Evolutionary conservation across 805 yeast genomes (phyloP).

Genomic region (Wickerhamomyces silvicola): DNA sequence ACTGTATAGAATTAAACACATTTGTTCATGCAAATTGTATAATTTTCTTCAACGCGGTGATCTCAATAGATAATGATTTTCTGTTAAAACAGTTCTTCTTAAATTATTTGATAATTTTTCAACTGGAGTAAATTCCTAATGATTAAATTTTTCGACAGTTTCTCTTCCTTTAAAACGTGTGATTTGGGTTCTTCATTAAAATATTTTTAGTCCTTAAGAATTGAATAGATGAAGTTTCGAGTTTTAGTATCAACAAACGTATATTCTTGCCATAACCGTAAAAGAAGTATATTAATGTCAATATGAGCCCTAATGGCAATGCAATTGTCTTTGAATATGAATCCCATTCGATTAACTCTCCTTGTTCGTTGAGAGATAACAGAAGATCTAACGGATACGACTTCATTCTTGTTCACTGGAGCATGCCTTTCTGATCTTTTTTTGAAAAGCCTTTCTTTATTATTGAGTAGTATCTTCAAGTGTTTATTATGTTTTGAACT

Average conservation of each 20-base stretch:
- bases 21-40: too few species aligned
- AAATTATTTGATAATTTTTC: constrained; percentile 12
- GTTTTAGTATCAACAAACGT: constrained; percentile 2
- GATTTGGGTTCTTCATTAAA: constrained; percentile 6
- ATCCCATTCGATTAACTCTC: constrained; percentile 25
- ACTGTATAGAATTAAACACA: background rate
- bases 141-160: constrained; percentile 24
- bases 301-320: constrained; percentile 17
- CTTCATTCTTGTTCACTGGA: constrained; percentile 11
- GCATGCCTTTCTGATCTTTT: constrained; percentile 18
- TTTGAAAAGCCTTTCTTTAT: background rate
- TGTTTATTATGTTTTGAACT: background rate
- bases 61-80: constrained; percentile 5
- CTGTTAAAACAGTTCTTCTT: constrained; percentile 5
- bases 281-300: constrained; percentile 20
- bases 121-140: constrained; percentile 26
- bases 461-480: background rate
- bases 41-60: constrained; percentile 12
- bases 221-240: constrained; percentile 7
- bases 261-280: constrained; percentile 20
- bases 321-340: constrained; percentile 19
- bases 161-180: constrained; percentile 18
- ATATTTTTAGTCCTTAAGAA: constrained; percentile 17
- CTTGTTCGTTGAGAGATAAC: constrained; percentile 19
- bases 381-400: constrained; percentile 22